Base-by-base conservation (phyloP, 176 grass and related monocot species). In the Lolium rigidum region DNA sequence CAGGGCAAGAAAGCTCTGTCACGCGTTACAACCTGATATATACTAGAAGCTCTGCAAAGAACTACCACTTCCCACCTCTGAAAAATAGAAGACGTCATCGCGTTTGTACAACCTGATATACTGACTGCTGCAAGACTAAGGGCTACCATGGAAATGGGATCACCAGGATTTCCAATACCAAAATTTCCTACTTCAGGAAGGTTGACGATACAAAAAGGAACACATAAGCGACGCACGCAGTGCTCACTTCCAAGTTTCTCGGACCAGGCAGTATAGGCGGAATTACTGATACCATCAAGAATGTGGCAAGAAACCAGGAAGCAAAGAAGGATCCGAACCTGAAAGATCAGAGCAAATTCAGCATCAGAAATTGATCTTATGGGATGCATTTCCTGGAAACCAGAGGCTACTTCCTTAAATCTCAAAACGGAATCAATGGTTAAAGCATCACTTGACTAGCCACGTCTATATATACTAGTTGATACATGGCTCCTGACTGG, bases 261-360 rank as follows among this genome's bases (percentile, higher is more conserved):
- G 90, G 88, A 55, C 90, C 97, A 35, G 90, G 78, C 52, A 93
- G 78, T 87, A 98, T 82, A 72, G 91, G 94, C 37, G 92, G 97
- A 78, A 92, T 90, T 74, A 98, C 87, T 72, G 97, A 95, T 38
- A 98, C 94, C 96, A 98, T 94, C 89, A 95, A 89, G 87, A 96
- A 99, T 54, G 97, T 98, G 51, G 88, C 92, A 56, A 96, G 67
- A 39, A 95, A 72, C 94, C 97, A 98, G 63, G 97, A 95, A 91
- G 70, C 88, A 86, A 96, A 92, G 87, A 95, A 98, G 69, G 92
- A 85, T 35, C 88, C 94, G 38, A 94, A 59, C 94, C 97, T 98
- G 86, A 82, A 88, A 76, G 4, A 71, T 66, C 57, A 83, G 20
- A 84, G 6, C 61, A 87, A 76, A 68, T 46, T 81, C 21, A 88